Evolutionary conservation across 1,139 yeast species (phyloP).

Genomic region (Debaryomycetaceae sp.): DNA sequence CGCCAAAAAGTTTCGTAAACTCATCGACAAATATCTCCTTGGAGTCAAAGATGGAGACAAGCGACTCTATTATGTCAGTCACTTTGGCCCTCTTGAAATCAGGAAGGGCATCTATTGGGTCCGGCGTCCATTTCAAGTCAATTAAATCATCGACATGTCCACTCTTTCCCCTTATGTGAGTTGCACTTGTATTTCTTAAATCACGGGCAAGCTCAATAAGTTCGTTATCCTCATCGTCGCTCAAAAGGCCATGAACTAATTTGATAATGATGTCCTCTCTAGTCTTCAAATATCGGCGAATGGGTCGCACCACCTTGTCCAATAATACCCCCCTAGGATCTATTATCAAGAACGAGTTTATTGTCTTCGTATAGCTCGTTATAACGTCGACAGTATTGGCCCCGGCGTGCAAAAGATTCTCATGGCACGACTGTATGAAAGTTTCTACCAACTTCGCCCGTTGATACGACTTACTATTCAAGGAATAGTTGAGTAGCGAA

Average conservation of each 20-base stretch:
- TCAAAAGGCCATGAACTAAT: constrained; percentile 70
- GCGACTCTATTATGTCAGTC: constrained; percentile 66
- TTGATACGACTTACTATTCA: constrained; percentile 33
- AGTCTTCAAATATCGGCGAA: constrained; percentile 61
- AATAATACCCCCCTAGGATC: constrained; percentile 86
- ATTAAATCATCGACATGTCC: constrained; percentile 30
- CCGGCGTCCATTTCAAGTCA: constrained; percentile 76
- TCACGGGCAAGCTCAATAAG: constrained; percentile 53
- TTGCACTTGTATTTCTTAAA: constrained; percentile 25
- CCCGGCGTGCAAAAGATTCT: constrained; percentile 71
- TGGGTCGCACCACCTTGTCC: constrained; percentile 74
- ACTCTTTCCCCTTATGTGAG: constrained; percentile 7
- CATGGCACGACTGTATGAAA: constrained; percentile 51
- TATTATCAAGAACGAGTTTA: constrained; percentile 67
- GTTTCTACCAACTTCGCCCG: constrained; percentile 51
- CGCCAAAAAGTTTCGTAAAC: constrained; percentile 64
- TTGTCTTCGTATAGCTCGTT: constrained; percentile 65
- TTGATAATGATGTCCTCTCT: constrained; percentile 71
- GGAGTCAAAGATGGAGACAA: constrained; percentile 74
- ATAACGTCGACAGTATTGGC: constrained; percentile 76
- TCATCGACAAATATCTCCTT: constrained; percentile 73
- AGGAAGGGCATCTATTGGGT: constrained; percentile 89
- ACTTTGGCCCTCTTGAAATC: constrained; percentile 69
- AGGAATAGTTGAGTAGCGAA: constrained; percentile 8
- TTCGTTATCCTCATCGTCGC: constrained; percentile 37